phyloP scores from a whole-genome alignment of 805 yeast genomes.

The Tetrapisispora taiwanensis region DNA sequence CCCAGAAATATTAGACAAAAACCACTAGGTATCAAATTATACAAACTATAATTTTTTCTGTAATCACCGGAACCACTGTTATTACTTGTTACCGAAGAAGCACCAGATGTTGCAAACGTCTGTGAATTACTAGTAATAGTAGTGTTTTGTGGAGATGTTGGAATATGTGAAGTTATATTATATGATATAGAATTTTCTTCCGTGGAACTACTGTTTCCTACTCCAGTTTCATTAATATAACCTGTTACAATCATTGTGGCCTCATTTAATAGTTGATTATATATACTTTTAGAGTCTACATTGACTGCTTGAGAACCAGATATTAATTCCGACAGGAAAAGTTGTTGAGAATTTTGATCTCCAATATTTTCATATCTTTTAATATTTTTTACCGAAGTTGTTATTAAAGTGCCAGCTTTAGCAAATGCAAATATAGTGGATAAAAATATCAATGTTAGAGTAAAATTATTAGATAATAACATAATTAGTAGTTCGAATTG shows the following conservation, averaged over 20 bases:
- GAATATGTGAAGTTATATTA: neutral
- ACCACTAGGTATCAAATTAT: no score
- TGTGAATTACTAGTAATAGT: neutral
- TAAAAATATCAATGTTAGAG: no score
- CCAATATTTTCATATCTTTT: neutral
- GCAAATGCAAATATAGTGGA: no score
- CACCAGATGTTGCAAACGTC: no score
- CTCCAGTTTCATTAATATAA: neutral
- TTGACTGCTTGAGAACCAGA: neutral
- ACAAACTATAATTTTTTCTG: no score
- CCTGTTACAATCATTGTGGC: neutral
- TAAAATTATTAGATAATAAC: no score
- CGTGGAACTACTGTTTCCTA: no score
- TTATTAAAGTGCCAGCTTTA: neutral
- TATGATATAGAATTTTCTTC: neutral
- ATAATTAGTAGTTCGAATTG: no score
- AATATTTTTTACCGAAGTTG: neutral
- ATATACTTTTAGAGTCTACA: neutral
- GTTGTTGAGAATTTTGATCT: neutral
- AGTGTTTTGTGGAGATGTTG: neutral
- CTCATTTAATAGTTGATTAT: neutral
- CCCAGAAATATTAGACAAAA: no score
- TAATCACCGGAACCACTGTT: no score
- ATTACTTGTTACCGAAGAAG: no score
- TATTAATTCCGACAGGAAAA: neutral